These are phyloP conservation scores for Grifola frondosa DNA, from an alignment of 1,284 basidiomycete genomes.

Conservation along the genomic window DNA sequence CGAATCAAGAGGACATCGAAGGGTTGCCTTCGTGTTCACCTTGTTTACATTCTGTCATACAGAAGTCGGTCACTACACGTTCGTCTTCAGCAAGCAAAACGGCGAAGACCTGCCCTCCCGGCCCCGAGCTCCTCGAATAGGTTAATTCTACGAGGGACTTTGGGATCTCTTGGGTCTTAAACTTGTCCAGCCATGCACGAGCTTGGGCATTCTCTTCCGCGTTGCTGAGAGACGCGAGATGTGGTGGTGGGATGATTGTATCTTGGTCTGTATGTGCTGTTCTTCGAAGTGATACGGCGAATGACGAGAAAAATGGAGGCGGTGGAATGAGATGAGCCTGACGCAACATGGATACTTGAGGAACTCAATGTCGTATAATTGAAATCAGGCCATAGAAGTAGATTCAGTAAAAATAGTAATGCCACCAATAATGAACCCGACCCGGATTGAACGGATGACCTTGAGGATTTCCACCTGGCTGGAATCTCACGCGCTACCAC, in stretches of 20 bases:
- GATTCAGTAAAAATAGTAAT: neutral
- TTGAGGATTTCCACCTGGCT: conserved; percentile 14
- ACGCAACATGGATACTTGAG: too few species aligned
- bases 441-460: conserved; percentile 28
- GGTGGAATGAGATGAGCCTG: neutral
- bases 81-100: too few species aligned
- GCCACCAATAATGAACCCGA: conserved; percentile 21
- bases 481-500: conserved; percentile 24
- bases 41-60: conserved; percentile 84
- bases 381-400: too few species aligned
- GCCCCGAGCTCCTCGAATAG: conserved; percentile 75
- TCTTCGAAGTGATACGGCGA: neutral
- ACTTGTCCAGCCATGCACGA: conserved; percentile 50
- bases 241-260: conserved; percentile 37
- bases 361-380: too few species aligned
- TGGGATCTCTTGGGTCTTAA: conserved; percentile 45
- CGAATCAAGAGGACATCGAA: conserved; percentile 54
- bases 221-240: conserved; percentile 33
- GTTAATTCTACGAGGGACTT: conserved; percentile 53
- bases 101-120: conserved; percentile 83
- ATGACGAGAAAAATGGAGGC: neutral
- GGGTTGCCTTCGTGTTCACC: conserved; percentile 73
- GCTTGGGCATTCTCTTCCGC: conserved; percentile 45
- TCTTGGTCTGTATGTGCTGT: conserved; percentile 4
- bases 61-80: neutral